Base-by-base conservation (phyloP, 306 rosid species). In the Prunus kanzakura region DNA sequence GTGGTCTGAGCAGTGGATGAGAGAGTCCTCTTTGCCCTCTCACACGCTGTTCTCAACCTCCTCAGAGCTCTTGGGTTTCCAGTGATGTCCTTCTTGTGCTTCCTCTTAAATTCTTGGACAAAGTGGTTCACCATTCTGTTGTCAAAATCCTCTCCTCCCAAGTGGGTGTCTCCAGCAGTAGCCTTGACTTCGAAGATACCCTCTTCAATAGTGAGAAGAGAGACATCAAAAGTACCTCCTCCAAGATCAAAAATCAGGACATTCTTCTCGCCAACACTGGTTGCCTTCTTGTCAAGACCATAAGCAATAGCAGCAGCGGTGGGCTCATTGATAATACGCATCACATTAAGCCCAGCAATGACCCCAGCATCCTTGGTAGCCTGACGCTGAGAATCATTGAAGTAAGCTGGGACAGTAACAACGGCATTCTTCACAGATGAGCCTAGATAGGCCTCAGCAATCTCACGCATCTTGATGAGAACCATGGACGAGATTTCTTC, bases 131-230 rank as follows among this genome's bases (percentile, higher is more conserved):
- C 93, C 92, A 91, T 87, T 66, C 91, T 87, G 23, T 89, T 91
- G 61, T 89, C 91, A 5, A 91, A 88, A 63, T 91, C 93, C 80
- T 91, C 96, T n/a, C 97, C 93, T n/a, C 97, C 97, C 38, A 91
- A 86, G 27, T 91, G 97, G 6, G 94, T 91, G 18, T 91, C 93
- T 20, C 94, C 97, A 15, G 93, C 97, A 3, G 94, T 91, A 29
- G 94, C 87, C 75, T 89, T 89, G 4, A 89, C 94, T 69, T 88
- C 94, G 12, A 89, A 91, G 25, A 91, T 88, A 15, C 93, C 91
- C 75, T 89, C 92, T 72, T 91, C 94, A 70, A 91, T 86, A 23
- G 97, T 88, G 11, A 89, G 89, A 2, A 91, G 84, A 7, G 94
- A 91, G 2, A 91, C 97, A 79, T 91, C 82, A 19, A 72, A 79